Conservation (phyloP, 2,329 filamentous ascomycete species). For the Drechslerella dactyloides region DNA sequence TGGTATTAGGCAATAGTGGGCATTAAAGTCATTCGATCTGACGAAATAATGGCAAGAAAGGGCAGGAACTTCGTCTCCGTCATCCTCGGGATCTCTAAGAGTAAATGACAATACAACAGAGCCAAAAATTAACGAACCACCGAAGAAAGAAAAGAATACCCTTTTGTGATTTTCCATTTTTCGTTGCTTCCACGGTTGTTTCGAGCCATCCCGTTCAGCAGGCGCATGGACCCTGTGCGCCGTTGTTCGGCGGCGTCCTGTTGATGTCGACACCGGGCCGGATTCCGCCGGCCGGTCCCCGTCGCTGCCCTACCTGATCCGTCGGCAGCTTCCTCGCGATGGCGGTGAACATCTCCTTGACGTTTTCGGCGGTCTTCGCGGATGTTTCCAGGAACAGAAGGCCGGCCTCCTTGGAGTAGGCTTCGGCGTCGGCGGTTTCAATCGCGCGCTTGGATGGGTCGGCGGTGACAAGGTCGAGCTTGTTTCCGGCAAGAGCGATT, state of each 20-base stretch:
- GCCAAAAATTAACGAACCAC: slow-evolving; percentile 39
- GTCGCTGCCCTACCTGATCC: slow-evolving; percentile 88
- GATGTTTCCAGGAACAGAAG: slow-evolving; percentile 98
- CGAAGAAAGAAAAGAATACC: slow-evolving; percentile 27
- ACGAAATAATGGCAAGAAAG: slow-evolving; percentile 15
- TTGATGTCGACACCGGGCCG: slow-evolving; percentile 72
- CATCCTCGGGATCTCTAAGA: slow-evolving; percentile 31
- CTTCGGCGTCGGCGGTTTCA: slow-evolving; percentile 84
- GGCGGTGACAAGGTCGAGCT: slow-evolving; percentile 92
- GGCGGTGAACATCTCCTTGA: slow-evolving; percentile 91
- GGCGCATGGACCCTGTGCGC: slow-evolving; percentile 22
- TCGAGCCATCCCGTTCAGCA: slow-evolving; percentile 17
- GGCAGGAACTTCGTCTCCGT: background rate
- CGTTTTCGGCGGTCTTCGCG: slow-evolving; percentile 96
- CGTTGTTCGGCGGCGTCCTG: slow-evolving; percentile 31
- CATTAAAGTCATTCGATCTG: slow-evolving; percentile 40
- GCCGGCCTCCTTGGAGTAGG: slow-evolving; percentile 90
- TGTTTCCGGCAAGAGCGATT: slow-evolving; percentile 96
- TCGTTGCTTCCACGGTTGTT: slow-evolving; percentile 13
- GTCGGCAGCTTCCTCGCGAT: slow-evolving; percentile 98
- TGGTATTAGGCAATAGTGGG: slow-evolving; percentile 43
- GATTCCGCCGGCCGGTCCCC: slow-evolving; percentile 52
- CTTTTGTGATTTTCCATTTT: slow-evolving; percentile 17
- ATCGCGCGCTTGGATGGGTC: slow-evolving; percentile 96
- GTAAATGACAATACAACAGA: slow-evolving; percentile 31